A percentile compares a stretch with the other conserved stretches of the same genome.
phyloP scores from a whole-genome alignment of 352 stramenopile species.

The Globisporangium nagaii region DNA sequence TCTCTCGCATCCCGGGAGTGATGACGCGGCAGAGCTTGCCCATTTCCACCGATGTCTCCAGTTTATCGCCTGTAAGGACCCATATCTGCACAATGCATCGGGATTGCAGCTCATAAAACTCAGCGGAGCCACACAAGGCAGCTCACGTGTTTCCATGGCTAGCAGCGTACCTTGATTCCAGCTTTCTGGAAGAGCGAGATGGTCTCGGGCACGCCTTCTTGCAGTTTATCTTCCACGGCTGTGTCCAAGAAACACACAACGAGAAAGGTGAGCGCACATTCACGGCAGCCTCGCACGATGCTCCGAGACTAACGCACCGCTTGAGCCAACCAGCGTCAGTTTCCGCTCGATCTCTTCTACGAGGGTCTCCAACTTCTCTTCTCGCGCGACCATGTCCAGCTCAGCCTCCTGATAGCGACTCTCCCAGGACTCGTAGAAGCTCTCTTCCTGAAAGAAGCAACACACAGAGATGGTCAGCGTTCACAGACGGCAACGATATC shows the following conservation, averaged over 20 bases:
- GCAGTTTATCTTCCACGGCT: conserved; percentile 97
- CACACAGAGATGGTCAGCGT: not conserved
- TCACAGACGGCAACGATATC: not conserved
- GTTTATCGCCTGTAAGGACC: conserved; percentile 96
- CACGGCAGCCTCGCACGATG: not conserved
- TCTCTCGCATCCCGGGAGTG: conserved; percentile 75
- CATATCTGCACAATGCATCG: conserved; percentile 58
- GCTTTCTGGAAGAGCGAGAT: conserved; percentile 88
- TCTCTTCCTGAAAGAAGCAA: conserved; percentile 32
- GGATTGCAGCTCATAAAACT: not conserved
- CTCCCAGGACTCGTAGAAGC: conserved; percentile 70
- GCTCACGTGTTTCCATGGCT: not conserved
- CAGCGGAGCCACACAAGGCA: not conserved
- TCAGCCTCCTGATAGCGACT: conserved; percentile 61
- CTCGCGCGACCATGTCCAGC: conserved; percentile 63
- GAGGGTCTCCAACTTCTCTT: conserved; percentile 45
- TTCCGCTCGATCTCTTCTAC: conserved; percentile 81
- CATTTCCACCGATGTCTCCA: conserved; percentile 99
- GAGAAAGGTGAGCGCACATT: not conserved
- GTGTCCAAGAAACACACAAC: not conserved
- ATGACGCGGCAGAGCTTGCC: conserved; percentile 88
- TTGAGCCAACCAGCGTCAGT: conserved; percentile 84
- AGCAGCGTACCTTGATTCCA: conserved; percentile 94
- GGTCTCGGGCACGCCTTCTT: conserved; percentile 94
- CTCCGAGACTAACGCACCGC: conserved; percentile 23